Conservation (phyloP, 345 rosid species). For the Citropsis articulata region DNA sequence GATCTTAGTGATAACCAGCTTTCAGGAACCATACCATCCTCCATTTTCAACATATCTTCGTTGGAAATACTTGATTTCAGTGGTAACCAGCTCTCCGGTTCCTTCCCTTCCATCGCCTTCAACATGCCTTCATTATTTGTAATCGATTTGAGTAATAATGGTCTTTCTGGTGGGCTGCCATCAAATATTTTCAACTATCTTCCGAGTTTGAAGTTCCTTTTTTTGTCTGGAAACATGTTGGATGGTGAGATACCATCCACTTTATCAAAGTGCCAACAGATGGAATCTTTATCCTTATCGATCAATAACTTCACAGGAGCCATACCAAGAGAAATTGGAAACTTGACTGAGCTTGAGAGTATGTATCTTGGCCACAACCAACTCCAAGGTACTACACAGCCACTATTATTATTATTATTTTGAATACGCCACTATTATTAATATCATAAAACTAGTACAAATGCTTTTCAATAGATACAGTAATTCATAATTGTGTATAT, state of each 20-base stretch:
- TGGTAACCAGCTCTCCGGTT: neutral
- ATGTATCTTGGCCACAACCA: neutral
- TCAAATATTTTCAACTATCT: neutral
- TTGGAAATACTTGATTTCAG: neutral
- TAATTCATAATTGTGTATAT: no score
- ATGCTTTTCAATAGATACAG: no score
- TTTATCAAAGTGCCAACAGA: neutral
- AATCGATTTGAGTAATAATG: neutral
- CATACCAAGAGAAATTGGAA: neutral
- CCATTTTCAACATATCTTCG: neutral
- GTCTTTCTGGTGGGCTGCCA: neutral
- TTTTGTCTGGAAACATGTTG: neutral
- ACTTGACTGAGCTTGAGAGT: neutral
- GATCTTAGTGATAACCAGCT: neutral
- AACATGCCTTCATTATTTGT: neutral
- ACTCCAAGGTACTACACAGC: neutral
- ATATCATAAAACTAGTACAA: no score
- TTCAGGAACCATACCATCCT: neutral
- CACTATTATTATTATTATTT: no score
- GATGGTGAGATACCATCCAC: slow-evolving; percentile 2
- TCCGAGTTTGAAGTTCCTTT: neutral
- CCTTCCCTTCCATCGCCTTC: neutral
- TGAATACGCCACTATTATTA: no score
- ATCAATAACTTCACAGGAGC: neutral
- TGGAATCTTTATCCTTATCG: neutral